phyloP scores from a whole-genome alignment of 2,329 filamentous ascomycete genomes.

The Cladophialophora psammophila region DNA sequence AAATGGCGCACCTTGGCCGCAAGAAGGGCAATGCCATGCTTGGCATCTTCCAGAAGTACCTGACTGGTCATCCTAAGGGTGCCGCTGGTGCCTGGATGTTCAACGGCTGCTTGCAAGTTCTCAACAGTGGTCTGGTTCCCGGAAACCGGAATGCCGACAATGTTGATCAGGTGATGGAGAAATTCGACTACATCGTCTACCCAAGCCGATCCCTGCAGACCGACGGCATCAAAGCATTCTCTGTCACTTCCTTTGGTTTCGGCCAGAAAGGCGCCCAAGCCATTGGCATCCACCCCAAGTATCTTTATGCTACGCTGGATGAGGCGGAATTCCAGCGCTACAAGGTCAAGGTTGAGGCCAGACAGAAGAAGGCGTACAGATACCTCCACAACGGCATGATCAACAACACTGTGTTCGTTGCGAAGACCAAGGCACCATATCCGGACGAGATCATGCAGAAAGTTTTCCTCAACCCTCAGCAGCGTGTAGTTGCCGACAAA shows the following conservation, averaged over 20 bases:
- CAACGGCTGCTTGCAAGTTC: constrained; percentile 94
- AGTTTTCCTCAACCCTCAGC: constrained; percentile 92
- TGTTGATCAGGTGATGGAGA: constrained; percentile 92
- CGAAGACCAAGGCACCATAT: constrained; percentile 91
- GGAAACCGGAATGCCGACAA: constrained; percentile 99
- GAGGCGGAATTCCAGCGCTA: constrained; percentile 82
- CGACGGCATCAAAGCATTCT: constrained; percentile 98
- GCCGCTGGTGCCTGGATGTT: constrained; percentile 99
- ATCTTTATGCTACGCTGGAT: constrained; percentile 93
- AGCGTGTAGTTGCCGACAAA: constrained; percentile 84
- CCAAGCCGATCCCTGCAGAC: constrained; percentile 95
- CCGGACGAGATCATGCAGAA: constrained; percentile 83
- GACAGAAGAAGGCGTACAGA: constrained; percentile 98
- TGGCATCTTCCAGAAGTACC: constrained; percentile 99
- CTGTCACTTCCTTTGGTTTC: constrained; percentile 98
- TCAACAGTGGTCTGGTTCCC: constrained; percentile 91
- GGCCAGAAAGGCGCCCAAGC: constrained; percentile 98
- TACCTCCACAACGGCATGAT: constrained; percentile 98
- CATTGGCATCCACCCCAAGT: constrained; percentile 95
- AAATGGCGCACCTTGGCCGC: constrained; percentile 91
- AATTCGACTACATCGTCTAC: constrained; percentile 98
- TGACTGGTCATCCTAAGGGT: constrained; percentile 98
- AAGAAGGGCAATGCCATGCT: constrained; percentile 95
- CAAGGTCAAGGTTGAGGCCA: constrained; percentile 83
- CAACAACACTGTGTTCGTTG: constrained; percentile 97